Percentiles rank a stretch among this genome's conserved stretches.
phyloP scores from a whole-genome alignment of 225 moss, liverwort and hornwort species.

The Pseudisothecium myosuroides region DNA sequence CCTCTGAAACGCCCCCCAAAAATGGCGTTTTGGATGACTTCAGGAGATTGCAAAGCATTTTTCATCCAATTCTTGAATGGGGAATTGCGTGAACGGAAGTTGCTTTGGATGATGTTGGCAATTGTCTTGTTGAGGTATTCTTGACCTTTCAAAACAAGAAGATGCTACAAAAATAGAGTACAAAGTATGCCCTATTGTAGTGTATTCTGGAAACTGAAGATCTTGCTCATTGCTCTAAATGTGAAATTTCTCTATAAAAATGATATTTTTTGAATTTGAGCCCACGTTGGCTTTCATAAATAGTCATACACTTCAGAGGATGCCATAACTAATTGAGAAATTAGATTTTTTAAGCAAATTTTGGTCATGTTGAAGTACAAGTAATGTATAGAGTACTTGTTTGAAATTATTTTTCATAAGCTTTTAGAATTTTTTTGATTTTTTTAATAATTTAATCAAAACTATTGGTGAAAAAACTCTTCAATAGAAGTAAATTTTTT shows the following conservation, averaged over 20 bases:
- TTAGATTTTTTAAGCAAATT: background rate
- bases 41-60: background rate
- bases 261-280: background rate
- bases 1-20: background rate
- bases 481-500: no score
- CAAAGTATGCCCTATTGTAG: no score
- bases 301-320: background rate
- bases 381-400: background rate
- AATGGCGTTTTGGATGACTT: background rate
- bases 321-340: background rate
- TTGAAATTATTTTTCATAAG: no score
- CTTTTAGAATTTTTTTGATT: no score
- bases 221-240: no score
- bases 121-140: background rate
- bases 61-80: background rate
- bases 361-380: background rate
- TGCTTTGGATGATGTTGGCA: background rate
- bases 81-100: background rate
- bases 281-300: rapidly evolving
- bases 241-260: background rate
- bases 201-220: background rate
- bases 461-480: no score
- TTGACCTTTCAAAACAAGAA: background rate
- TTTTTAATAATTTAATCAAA: no score
- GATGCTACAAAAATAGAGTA: background rate